A percentile compares a stretch with the other conserved stretches of the same genome.
Conservation (phyloP, 2,329 filamentous ascomycete species). For the Mycocentrospora acerina region DNA sequence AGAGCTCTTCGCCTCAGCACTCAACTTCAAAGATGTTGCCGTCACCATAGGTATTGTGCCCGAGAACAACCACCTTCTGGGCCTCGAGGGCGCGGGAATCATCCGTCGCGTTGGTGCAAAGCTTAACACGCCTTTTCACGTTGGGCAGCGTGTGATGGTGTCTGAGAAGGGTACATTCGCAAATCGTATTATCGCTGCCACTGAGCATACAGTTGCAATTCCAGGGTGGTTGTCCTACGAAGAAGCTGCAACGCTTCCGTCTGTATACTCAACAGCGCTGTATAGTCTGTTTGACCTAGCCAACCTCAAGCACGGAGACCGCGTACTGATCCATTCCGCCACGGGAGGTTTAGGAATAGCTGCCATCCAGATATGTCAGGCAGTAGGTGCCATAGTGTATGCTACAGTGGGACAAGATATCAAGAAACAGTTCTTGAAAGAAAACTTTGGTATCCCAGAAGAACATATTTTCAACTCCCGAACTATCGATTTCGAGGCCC, state of each 20-base stretch:
- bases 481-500: slow-evolving; percentile 19
- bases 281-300: slow-evolving; percentile 20
- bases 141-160: slow-evolving; percentile 3
- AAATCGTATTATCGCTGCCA: background rate
- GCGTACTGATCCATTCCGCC: slow-evolving; percentile 14
- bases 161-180: slow-evolving; percentile 1
- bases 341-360: slow-evolving; percentile 20
- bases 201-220: background rate
- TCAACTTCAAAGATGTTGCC: slow-evolving; percentile 15
- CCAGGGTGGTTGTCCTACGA: slow-evolving; percentile 8
- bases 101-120: slow-evolving; percentile 3
- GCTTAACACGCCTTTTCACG: background rate
- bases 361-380: slow-evolving; percentile 4
- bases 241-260: slow-evolving; percentile 6
- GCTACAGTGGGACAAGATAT: slow-evolving; percentile 15
- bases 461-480: slow-evolving; percentile 37
- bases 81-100: slow-evolving; percentile 13
- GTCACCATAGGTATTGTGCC: slow-evolving; percentile 28
- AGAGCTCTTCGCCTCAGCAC: slow-evolving; percentile 16
- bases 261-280: slow-evolving; percentile 2
- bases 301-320: slow-evolving; percentile 18
- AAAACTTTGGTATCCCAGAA: slow-evolving; percentile 14
- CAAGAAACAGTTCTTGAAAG: slow-evolving; percentile 19
- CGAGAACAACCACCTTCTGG: slow-evolving; percentile 8
- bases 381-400: slow-evolving; percentile 18